These are phyloP conservation scores for Volvox africanus DNA, from an alignment of 139 green algal species.

Conservation along the genomic window DNA sequence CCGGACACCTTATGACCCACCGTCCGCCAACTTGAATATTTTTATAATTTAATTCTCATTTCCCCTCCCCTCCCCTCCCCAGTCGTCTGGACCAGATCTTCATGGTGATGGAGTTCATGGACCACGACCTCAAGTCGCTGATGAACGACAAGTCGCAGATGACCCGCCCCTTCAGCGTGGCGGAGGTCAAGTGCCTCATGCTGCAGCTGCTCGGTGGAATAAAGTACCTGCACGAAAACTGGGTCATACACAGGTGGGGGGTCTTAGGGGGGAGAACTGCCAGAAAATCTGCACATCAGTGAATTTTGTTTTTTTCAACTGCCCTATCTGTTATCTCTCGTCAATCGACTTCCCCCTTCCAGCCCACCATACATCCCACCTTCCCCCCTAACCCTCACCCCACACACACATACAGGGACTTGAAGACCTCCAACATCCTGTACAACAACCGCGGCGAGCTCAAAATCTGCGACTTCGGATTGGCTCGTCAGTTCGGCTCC, in stretches of 20 bases:
- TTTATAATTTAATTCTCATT: no score
- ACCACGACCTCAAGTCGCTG: slow-evolving; percentile 94
- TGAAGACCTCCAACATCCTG: slow-evolving; percentile 99
- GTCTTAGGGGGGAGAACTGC: no score
- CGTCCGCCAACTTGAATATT: no score
- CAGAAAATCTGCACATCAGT: no score
- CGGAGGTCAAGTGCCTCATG: slow-evolving; percentile 89
- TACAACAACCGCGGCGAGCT: slow-evolving; percentile 95
- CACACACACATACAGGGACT: slow-evolving; percentile 74
- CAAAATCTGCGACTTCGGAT: slow-evolving; percentile 99
- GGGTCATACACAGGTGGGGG: slow-evolving; percentile 77
- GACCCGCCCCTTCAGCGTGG: slow-evolving; percentile 54
- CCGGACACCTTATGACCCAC: no score
- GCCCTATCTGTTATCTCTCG: no score
- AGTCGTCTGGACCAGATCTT: slow-evolving; percentile 85
- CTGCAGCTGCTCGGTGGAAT: slow-evolving; percentile 91
- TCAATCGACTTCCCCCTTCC: no score
- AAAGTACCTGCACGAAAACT: slow-evolving; percentile 93
- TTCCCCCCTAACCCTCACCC: slow-evolving; percentile 41
- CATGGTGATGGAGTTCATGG: slow-evolving; percentile 99
- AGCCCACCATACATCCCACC: no score
- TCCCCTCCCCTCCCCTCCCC: not conserved
- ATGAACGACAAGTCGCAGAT: slow-evolving; percentile 64
- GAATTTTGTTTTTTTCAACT: no score
- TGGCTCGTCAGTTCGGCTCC: slow-evolving; percentile 86